Evolutionary conservation across 495 filamentous ascomycete species (phyloP).

Genomic region (Neurospora terricola): DNA sequence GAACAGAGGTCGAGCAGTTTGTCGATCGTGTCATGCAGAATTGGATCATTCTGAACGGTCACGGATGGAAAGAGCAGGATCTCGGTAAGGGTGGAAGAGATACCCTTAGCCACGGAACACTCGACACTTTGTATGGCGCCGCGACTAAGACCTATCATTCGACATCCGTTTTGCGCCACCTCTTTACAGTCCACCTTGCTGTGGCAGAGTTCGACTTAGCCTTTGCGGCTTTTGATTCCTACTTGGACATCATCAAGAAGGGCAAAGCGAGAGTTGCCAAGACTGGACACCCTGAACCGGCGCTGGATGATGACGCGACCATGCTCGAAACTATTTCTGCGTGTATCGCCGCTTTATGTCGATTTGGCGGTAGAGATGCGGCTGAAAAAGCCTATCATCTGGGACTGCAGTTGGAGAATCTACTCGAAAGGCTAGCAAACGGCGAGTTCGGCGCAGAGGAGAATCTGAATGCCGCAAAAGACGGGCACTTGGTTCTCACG

Average conservation of each 20-base stretch:
- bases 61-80: constrained; percentile 65
- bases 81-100: constrained; percentile 70
- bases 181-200: constrained; percentile 79
- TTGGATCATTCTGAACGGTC: constrained; percentile 70
- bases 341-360: constrained; percentile 70
- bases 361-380: constrained; percentile 61
- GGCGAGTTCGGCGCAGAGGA: constrained; percentile 14
- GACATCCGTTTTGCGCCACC: constrained; percentile 69
- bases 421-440: constrained; percentile 33
- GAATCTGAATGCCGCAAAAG: constrained; percentile 21
- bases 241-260: constrained; percentile 72
- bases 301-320: constrained; percentile 66
- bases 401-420: constrained; percentile 52
- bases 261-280: constrained; percentile 74
- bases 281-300: constrained; percentile 57
- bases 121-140: constrained; percentile 79
- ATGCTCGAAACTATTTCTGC: constrained; percentile 67
- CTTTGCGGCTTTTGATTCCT: constrained; percentile 77
- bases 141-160: constrained; percentile 92
- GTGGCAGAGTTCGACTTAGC: constrained; percentile 85
- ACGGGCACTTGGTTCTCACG: constrained; percentile 14
- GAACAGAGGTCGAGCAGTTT: constrained; percentile 70
- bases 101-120: constrained; percentile 55
- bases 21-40: constrained; percentile 70
- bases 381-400: constrained; percentile 69